Evolutionary conservation across 352 stramenopile species (phyloP), one percentile per base, ranked within the genome.

Genomic region (Plasmopara viticola): DNA sequence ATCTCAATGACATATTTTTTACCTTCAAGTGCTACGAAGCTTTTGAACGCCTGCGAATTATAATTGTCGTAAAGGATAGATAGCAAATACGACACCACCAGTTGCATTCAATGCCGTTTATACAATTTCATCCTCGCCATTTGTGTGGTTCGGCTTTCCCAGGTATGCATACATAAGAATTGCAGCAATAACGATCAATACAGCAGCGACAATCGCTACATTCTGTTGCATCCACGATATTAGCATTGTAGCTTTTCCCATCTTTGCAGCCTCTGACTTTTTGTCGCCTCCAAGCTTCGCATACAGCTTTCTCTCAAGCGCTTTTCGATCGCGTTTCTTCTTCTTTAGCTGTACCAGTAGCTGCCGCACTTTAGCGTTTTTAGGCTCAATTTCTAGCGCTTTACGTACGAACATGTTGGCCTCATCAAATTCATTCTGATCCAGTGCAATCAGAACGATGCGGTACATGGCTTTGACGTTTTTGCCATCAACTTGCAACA

Each of bases 401-500:
- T 81, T 73, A 46, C 81, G 76, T 39, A 87, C 53, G 28, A 78
- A 78, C 50, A 64, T 52, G 13, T 68, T 72, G 4, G 78, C 73
- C 29, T 89, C 77, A 8, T 61, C 60, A 46, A 89, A 92, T 48
- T 92, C 82, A 56, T 72, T 86, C 60, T 86, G 67, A 40, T 87
- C 74, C 45, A 90, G 54, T 9, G 74, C 67, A 44, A 92, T 82
- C 51, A 86, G 78, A 5, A 65, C 75, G 9, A 92, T 52, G 6
- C 78, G 78, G 48, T 89, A 90, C 62, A 90, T 80, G 50, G 82
- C 82, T 63, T 92, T 92, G 48, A 89, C 60, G 53, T 92, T 92
- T 31, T 56, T 69, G 2, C 52, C 43, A 54, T 92, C 82, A 9
- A 92, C 55, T 61, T 90, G 77, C 40, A 90, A 62, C 44, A 92